Conservation (phyloP, 2,329 filamentous ascomycete species). For the Reticulascus tulasneorum region DNA sequence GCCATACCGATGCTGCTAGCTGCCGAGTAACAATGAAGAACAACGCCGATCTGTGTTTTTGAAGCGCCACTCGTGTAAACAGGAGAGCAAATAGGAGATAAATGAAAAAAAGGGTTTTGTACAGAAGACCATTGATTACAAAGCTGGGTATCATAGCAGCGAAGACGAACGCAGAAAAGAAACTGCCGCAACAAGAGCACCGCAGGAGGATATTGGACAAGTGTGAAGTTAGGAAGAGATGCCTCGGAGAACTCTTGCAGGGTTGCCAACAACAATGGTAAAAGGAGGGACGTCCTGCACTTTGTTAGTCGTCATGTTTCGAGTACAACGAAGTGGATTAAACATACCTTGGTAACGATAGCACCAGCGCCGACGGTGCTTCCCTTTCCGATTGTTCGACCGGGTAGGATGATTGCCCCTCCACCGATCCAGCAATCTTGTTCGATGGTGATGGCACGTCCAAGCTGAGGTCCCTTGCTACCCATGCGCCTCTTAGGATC, state of each 20-base stretch:
- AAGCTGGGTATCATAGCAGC: conserved; percentile 15
- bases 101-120: conserved; percentile 7
- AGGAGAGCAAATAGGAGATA: conserved; percentile 1
- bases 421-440: conserved; percentile 83
- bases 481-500: conserved; percentile 73
- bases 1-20: not conserved
- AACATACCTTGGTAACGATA: conserved; percentile 71
- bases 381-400: conserved; percentile 75
- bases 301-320: conserved; percentile 10
- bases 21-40: conserved; percentile 1
- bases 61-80: not conserved
- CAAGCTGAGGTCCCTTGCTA: conserved; percentile 66
- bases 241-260: conserved; percentile 53
- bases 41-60: conserved; percentile 6
- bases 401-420: conserved; percentile 72
- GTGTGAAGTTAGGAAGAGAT: conserved; percentile 15
- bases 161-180: conserved; percentile 1
- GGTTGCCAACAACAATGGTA: conserved; percentile 67
- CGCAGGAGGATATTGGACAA: not conserved
- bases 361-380: conserved; percentile 77
- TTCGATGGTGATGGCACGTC: conserved; percentile 71
- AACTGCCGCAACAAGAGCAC: not conserved
- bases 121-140: conserved; percentile 7
- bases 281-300: conserved; percentile 60
- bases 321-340: not conserved